Evolutionary conservation across 441 rosid species (phyloP), one percentile per base, ranked within the genome.

Genomic region (Bocquillonia castaneifolia): DNA sequence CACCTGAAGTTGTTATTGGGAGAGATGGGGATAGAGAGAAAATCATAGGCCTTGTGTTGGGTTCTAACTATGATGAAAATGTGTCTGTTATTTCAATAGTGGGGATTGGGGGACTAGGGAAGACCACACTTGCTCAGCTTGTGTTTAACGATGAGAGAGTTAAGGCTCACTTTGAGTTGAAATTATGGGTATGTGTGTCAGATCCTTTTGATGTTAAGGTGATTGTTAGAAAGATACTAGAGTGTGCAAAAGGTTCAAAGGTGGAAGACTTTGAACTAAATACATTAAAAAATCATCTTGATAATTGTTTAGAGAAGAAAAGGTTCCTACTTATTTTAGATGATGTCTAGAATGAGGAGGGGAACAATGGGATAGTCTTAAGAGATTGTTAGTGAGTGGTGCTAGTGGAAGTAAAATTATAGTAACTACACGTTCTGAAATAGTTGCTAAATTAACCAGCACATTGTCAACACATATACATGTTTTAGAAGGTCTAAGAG

Each of bases 281-380:
- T 36, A 28, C n/a, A 0, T 20, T 77, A 69, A 69, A 72, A 59
- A 40, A 26, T 50, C 53, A 23, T 5, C 64, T 81, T n/a, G 56
- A 62, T 5, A 20, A 64, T 53, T 39, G 45, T 2, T n/a, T 79
- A 7, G 37, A 67, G 6, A 70, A 34, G 52, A 71, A 69, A 31
- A 73, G 5, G 3, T 75, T 50, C 59, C 47, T 83, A 22, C 72
- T 83, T 12, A 72, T 83, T n/a, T 18, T 83, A 29, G 85, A 83
- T 60, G 81, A 83, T 42, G 63, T 75, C 6, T 83, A 83, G 80
- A 71, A 68, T 20, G 83, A 77, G 29, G 14, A 76, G 2, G 66
- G 69, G 10, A 64, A 17, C n/a, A n/a, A 57, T 81, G 80, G 80
- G 7, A 44, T 17, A 18, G 12, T 0, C 58, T 79, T 56, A 67